phyloP scores from a whole-genome alignment of 192 early-diverging fungal genomes.

The Phycomyces nitens region DNA sequence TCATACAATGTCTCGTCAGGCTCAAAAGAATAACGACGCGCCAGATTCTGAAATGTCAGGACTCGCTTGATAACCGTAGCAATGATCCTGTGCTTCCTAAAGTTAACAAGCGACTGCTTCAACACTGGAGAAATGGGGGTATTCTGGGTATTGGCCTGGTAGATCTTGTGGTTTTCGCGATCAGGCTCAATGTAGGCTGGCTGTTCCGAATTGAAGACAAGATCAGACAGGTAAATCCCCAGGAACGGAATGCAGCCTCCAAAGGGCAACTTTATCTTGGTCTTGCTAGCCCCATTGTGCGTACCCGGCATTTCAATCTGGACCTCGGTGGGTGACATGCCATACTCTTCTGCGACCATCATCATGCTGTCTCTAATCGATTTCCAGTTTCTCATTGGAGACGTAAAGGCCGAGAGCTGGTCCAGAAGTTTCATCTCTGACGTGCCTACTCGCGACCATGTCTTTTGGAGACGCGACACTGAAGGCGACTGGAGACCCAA shows the following conservation, averaged over 20 bases:
- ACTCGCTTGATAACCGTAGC: conserved; percentile 58
- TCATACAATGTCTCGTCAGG: conserved; percentile 35
- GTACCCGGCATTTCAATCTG: conserved; percentile 26
- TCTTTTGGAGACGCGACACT: conserved; percentile 49
- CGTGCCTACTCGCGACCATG: conserved; percentile 47
- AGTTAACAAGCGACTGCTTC: conserved; percentile 46
- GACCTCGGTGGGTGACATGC: conserved; percentile 39
- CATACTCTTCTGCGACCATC: conserved; percentile 49
- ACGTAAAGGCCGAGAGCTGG: conserved; percentile 49
- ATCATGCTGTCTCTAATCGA: conserved; percentile 55
- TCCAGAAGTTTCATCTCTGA: conserved; percentile 43
- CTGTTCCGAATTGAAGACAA: conserved; percentile 53
- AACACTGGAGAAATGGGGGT: conserved; percentile 12
- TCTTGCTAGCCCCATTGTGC: conserved; percentile 6
- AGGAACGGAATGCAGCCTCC: conserved; percentile 61
- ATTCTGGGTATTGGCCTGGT: conserved; percentile 4
- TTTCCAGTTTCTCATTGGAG: conserved; percentile 54
- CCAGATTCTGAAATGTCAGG: conserved; percentile 50
- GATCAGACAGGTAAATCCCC: conserved; percentile 56
- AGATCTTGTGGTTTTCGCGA: conserved; percentile 9
- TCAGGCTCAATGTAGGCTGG: conserved; percentile 43
- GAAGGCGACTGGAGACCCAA: conserved; percentile 54
- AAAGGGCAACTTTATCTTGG: conserved; percentile 33
- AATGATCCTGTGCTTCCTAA: conserved; percentile 53
- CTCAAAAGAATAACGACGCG: conserved; percentile 48